A percentile compares a stretch with the other conserved stretches of the same genome.
Evolutionary conservation across 768 basidiomycete species (phyloP).

Genomic region (Trametes gibbosa): DNA sequence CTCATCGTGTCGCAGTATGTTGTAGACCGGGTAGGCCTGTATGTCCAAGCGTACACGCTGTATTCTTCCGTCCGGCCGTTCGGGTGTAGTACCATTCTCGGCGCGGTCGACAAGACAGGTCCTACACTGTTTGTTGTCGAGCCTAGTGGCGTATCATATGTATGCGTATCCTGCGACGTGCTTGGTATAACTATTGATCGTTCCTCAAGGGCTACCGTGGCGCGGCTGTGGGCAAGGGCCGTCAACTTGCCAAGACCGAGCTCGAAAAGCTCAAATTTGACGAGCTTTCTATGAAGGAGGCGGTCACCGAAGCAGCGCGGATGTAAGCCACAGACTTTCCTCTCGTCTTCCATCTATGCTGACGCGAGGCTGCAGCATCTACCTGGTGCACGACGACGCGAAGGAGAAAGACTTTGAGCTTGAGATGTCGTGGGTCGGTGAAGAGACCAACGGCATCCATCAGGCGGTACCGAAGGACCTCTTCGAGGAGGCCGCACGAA

Average conservation of each 20-base stretch:
- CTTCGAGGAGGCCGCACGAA: constrained; percentile 78
- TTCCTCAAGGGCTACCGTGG: constrained; percentile 82
- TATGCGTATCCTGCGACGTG: constrained; percentile 33
- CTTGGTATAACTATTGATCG: background rate
- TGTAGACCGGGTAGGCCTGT: constrained; percentile 80
- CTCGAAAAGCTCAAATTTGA: constrained; percentile 91
- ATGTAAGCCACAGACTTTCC: constrained; percentile 58
- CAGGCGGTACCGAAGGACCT: constrained; percentile 83
- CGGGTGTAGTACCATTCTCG: constrained; percentile 91
- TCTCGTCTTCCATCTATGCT: constrained; percentile 6
- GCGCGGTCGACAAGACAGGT: constrained; percentile 83
- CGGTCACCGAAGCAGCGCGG: constrained; percentile 89
- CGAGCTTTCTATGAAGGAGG: constrained; percentile 78
- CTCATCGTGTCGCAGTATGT: constrained; percentile 27
- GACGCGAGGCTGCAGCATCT: constrained; percentile 63
- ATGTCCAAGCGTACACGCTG: constrained; percentile 93
- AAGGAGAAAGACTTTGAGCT: constrained; percentile 99
- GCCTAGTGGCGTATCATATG: constrained; percentile 90
- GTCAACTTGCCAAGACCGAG: constrained; percentile 96
- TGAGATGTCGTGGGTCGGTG: constrained; percentile 95
- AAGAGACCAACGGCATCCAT: constrained; percentile 79
- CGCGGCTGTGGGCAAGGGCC: constrained; percentile 97
- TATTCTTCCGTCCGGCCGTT: constrained; percentile 98
- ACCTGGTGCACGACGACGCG: constrained; percentile 95
- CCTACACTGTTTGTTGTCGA: constrained; percentile 89